A percentile compares a stretch with the other conserved stretches of the same genome.
Conservation (phyloP, 495 filamentous ascomycete species). For the Xeromyces bisporus region DNA sequence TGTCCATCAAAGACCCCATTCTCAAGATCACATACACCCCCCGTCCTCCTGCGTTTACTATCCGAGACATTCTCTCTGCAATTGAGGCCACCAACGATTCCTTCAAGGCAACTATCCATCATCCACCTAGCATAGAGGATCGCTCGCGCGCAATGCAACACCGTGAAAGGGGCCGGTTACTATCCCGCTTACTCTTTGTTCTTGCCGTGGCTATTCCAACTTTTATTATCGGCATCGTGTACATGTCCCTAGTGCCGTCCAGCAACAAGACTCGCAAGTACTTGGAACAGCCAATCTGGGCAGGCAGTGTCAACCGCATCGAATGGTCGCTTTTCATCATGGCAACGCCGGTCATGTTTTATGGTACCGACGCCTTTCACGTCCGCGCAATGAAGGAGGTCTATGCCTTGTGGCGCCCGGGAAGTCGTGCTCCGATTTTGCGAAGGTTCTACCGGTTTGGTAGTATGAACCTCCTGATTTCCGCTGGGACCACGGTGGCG, state of each 20-base stretch:
- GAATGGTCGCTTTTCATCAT: conserved; percentile 76
- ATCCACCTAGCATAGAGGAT: conserved; percentile 74
- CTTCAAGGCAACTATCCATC: conserved; percentile 54
- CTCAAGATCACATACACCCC: conserved; percentile 58
- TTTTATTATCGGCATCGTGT: conserved; percentile 79
- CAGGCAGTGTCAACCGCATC: conserved; percentile 53
- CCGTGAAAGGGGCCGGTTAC: conserved; percentile 42
- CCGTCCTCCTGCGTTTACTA: conserved; percentile 48
- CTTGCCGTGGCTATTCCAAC: conserved; percentile 67
- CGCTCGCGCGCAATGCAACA: conserved; percentile 54
- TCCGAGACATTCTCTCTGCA: conserved; percentile 51
- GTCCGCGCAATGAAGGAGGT: conserved; percentile 63
- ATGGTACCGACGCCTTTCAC: conserved; percentile 78
- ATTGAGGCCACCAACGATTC: conserved; percentile 46
- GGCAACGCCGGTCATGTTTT: conserved; percentile 81
- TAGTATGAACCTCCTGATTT: conserved; percentile 92
- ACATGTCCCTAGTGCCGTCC: conserved; percentile 61
- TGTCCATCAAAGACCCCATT: conserved; percentile 42
- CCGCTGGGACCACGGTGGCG: conserved; percentile 72
- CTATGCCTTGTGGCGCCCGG: conserved; percentile 58
- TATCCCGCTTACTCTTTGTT: conserved; percentile 51
- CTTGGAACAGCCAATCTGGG: conserved; percentile 53
- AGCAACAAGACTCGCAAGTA: conserved; percentile 38
- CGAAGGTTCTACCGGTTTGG: conserved; percentile 81
- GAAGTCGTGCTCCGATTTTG: conserved; percentile 57